A percentile compares a stretch with the other conserved stretches of the same genome.
These are phyloP conservation scores for Collybia mongolica DNA, from an alignment of 768 basidiomycete genomes.

Conservation along the genomic window DNA sequence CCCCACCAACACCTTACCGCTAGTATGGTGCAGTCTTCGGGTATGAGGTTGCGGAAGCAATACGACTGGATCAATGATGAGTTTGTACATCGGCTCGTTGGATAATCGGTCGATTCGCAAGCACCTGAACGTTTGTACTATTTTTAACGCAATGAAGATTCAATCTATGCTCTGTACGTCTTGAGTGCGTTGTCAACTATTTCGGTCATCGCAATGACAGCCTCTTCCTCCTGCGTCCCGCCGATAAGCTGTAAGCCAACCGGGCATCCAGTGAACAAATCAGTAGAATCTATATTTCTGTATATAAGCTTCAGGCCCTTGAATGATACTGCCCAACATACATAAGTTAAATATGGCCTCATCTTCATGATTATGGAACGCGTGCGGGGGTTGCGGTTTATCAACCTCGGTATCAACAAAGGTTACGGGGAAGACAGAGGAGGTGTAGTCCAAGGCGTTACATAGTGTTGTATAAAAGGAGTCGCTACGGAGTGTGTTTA, in stretches of 20 bases:
- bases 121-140: too few relatives aligned
- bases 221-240: constrained; percentile 69
- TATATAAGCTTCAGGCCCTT: not conserved
- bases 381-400: constrained; percentile 38
- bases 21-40: too few relatives aligned
- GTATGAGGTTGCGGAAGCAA: too few relatives aligned
- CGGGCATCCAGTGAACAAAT: constrained; percentile 52
- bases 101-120: too few relatives aligned
- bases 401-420: constrained; percentile 57
- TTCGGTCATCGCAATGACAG: constrained; percentile 64
- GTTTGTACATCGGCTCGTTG: too few relatives aligned
- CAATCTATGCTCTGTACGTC: constrained; percentile 12
- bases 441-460: constrained; percentile 64
- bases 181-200: constrained; percentile 57
- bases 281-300: constrained; percentile 48
- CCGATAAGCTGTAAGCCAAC: constrained; percentile 68
- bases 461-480: constrained; percentile 62
- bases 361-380: constrained; percentile 56
- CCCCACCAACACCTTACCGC: too few relatives aligned
- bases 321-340: constrained; percentile 27
- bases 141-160: too few relatives aligned
- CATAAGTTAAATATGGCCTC: constrained; percentile 51
- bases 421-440: constrained; percentile 63
- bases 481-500: constrained; percentile 33
- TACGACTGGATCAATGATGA: too few relatives aligned